These are phyloP conservation scores for Aaosphaeria arxii DNA, from an alignment of 2,329 filamentous ascomycete species.

Conservation along the genomic window DNA sequence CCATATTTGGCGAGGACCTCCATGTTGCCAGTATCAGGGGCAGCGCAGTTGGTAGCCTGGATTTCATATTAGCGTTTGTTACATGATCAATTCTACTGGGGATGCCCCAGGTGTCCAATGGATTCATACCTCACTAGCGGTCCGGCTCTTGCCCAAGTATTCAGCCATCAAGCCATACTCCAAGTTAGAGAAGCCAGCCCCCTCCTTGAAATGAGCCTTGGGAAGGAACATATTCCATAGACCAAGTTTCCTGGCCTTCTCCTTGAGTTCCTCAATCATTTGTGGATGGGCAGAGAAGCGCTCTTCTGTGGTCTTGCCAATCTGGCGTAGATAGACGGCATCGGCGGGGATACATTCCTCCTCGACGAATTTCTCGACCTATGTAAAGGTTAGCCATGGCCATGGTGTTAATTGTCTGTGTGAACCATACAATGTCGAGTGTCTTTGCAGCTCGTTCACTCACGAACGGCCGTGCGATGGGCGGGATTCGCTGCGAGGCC, in stretches of 20 bases:
- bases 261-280: slow-evolving; percentile 86
- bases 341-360: slow-evolving; percentile 82
- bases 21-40: slow-evolving; percentile 94
- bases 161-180: slow-evolving; percentile 99
- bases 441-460: slow-evolving; percentile 82
- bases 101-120: not conserved
- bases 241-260: slow-evolving; percentile 74
- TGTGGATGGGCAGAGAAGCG: slow-evolving; percentile 77
- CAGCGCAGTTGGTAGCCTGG: slow-evolving; percentile 77
- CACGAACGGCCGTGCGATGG: slow-evolving; percentile 62
- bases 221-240: slow-evolving; percentile 99
- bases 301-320: slow-evolving; percentile 65
- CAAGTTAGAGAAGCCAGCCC: slow-evolving; percentile 88
- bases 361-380: slow-evolving; percentile 94
- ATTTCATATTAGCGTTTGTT: slow-evolving; percentile 3
- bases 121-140: slow-evolving; percentile 50
- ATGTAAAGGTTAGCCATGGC: not conserved
- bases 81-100: not conserved
- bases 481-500: slow-evolving; percentile 57
- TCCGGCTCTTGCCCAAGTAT: slow-evolving; percentile 80
- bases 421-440: slow-evolving; percentile 62
- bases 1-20: slow-evolving; percentile 92
- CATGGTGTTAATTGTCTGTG: not conserved
- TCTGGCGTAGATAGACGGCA: slow-evolving; percentile 72
- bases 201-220: slow-evolving; percentile 92